phyloP scores from a whole-genome alignment of 768 basidiomycete genomes.

The Favolaschia claudopus region DNA sequence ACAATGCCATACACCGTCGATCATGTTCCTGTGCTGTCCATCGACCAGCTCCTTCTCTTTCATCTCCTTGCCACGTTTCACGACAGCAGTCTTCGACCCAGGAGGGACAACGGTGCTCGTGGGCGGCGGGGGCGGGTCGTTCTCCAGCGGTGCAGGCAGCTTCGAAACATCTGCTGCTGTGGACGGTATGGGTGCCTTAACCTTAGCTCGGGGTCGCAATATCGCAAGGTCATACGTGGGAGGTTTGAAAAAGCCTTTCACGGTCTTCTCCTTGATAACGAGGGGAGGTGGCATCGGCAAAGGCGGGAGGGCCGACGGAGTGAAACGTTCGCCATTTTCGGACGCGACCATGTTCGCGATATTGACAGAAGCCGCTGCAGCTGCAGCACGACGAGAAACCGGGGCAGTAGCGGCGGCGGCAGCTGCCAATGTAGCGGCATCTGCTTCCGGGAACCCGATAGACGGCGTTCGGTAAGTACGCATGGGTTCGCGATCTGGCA shows the following conservation, averaged over 20 bases:
- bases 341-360: constrained; percentile 93
- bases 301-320: constrained; percentile 52
- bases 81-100: constrained; percentile 54
- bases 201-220: constrained; percentile 65
- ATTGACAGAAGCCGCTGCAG: constrained; percentile 81
- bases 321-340: constrained; percentile 76
- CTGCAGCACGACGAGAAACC: constrained; percentile 82
- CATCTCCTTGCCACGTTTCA: constrained; percentile 74
- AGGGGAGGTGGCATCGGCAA: constrained; percentile 45
- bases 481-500: constrained; percentile 93
- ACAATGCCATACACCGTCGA: constrained; percentile 93
- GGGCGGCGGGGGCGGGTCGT: constrained; percentile 60
- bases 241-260: constrained; percentile 77
- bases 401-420: constrained; percentile 73
- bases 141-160: constrained; percentile 67
- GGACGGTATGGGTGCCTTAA: constrained; percentile 66
- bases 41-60: constrained; percentile 86
- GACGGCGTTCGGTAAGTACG: constrained; percentile 92
- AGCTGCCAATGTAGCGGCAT: constrained; percentile 72
- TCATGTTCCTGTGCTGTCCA: constrained; percentile 81
- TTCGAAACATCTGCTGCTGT: constrained; percentile 72
- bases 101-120: constrained; percentile 37
- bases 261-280: constrained; percentile 68
- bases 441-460: constrained; percentile 83
- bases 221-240: constrained; percentile 64